Evolutionary conservation across 768 basidiomycete genomes (phyloP).

Genomic region (Boletellus sp.): DNA sequence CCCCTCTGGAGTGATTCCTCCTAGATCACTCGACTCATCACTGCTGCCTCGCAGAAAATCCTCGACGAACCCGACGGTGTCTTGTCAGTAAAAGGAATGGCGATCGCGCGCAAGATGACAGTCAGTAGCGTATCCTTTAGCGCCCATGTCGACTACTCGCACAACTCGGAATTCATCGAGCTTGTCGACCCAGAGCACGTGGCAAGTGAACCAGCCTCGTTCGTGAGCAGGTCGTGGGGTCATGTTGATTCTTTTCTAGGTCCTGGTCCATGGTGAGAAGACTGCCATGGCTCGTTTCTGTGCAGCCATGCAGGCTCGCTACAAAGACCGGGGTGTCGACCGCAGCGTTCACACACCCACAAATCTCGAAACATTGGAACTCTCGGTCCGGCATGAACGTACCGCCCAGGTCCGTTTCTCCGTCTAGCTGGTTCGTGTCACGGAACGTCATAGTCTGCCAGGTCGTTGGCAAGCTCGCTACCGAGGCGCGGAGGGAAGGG

Average conservation of each 20-base stretch:
- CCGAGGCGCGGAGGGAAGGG: constrained; percentile 61
- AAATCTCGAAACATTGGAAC: constrained; percentile 81
- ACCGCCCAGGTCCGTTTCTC: constrained; percentile 71
- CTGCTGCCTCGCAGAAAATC: constrained; percentile 59
- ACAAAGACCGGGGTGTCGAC: constrained; percentile 82
- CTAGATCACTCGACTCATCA: constrained; percentile 2
- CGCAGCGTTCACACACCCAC: constrained; percentile 92
- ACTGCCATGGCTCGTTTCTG: constrained; percentile 86
- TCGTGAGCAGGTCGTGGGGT: not conserved
- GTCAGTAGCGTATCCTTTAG: constrained; percentile 95
- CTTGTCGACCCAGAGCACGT: constrained; percentile 86
- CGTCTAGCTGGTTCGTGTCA: not conserved
- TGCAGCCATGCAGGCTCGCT: constrained; percentile 77
- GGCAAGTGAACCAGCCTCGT: constrained; percentile 41
- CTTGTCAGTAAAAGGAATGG: constrained; percentile 61
- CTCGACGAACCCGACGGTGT: constrained; percentile 93
- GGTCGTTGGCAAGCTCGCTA: constrained; percentile 90
- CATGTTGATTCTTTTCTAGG: constrained; percentile 40
- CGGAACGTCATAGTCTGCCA: constrained; percentile 27
- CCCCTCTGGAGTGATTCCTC: constrained; percentile 4
- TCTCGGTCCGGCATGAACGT: constrained; percentile 84
- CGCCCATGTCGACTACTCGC: constrained; percentile 93
- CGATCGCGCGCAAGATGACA: constrained; percentile 81
- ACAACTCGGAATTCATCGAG: constrained; percentile 96
- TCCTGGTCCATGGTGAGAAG: constrained; percentile 92